These are phyloP conservation scores for Zymoseptoria pseudotritici DNA, from an alignment of 2,329 filamentous ascomycete species.

Conservation along the genomic window DNA sequence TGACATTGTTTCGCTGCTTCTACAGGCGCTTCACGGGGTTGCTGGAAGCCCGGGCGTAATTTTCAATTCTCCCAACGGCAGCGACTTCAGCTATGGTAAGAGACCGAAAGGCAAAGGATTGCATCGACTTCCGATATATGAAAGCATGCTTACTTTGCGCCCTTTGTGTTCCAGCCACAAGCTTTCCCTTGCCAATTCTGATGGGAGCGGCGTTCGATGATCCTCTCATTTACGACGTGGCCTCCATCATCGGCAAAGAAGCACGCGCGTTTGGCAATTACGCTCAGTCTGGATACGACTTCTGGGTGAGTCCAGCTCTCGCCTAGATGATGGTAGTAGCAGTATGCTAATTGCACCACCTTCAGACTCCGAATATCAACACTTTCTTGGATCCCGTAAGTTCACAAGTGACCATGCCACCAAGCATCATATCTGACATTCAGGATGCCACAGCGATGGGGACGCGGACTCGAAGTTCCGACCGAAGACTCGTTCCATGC, in stretches of 20 bases:
- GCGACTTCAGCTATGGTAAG: not conserved
- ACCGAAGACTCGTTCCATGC: conserved; percentile 9
- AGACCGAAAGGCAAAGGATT: too few species aligned
- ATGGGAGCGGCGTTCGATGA: conserved; percentile 44
- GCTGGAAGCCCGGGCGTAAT: not conserved
- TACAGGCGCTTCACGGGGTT: conserved; percentile 2
- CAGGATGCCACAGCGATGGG: conserved; percentile 7
- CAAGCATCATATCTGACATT: too few species aligned
- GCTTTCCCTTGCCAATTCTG: conserved; percentile 7
- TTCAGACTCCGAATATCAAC: conserved; percentile 2
- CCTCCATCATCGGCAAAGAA: conserved; percentile 49
- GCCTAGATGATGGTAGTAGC: too few species aligned
- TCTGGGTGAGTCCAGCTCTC: not conserved
- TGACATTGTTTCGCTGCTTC: too few species aligned
- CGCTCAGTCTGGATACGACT: conserved; percentile 7
- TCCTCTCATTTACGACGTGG: conserved; percentile 51
- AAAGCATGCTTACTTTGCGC: too few species aligned
- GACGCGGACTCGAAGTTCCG: conserved; percentile 16
- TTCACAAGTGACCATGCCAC: too few species aligned
- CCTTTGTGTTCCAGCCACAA: too few species aligned
- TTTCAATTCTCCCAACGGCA: conserved; percentile 1
- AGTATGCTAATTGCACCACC: too few species aligned
- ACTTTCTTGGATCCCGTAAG: conserved; percentile 8
- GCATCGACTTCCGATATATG: too few species aligned
- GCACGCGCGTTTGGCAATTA: conserved; percentile 51